phyloP scores from a whole-genome alignment of 2,329 filamentous ascomycete genomes.

The Paecilomyces sp. region DNA sequence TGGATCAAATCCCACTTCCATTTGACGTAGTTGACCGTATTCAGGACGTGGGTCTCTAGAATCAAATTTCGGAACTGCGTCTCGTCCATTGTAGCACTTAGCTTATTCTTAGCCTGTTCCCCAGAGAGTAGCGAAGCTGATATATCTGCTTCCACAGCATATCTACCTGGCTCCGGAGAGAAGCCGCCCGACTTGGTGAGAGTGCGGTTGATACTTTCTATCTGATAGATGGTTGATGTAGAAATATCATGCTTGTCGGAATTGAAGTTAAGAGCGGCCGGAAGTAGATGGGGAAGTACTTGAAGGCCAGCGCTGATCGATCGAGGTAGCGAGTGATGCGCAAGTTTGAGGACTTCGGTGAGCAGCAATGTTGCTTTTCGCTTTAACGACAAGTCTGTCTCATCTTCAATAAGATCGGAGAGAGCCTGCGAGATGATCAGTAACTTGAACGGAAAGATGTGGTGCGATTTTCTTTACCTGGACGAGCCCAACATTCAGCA shows the following conservation, averaged over 20 bases:
- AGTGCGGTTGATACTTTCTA: conserved; percentile 93
- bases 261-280: conserved; percentile 64
- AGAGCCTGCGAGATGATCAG: conserved; percentile 31
- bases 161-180: conserved; percentile 30
- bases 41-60: conserved; percentile 72
- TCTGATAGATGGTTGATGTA: conserved; percentile 90
- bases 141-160: conserved; percentile 39
- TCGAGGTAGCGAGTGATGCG: conserved; percentile 75
- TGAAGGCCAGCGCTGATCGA: conserved; percentile 80
- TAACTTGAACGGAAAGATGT: neutral
- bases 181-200: conserved; percentile 68
- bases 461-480: conserved; percentile 22
- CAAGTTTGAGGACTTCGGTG: conserved; percentile 83
- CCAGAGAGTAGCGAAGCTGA: conserved; percentile 33
- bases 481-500: conserved; percentile 74
- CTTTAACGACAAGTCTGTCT: conserved; percentile 52
- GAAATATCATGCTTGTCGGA: conserved; percentile 70
- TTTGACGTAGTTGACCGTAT: conserved; percentile 83
- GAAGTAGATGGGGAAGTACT: conserved; percentile 77
- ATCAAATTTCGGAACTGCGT: conserved; percentile 56
- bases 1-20: conserved; percentile 97
- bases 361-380: conserved; percentile 86
- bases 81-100: conserved; percentile 58
- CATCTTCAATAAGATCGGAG: conserved; percentile 44
- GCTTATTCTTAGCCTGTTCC: conserved; percentile 45